phyloP scores from a whole-genome alignment of 176 grass and related monocot genomes.

The Pontederia paniculata region DNA sequence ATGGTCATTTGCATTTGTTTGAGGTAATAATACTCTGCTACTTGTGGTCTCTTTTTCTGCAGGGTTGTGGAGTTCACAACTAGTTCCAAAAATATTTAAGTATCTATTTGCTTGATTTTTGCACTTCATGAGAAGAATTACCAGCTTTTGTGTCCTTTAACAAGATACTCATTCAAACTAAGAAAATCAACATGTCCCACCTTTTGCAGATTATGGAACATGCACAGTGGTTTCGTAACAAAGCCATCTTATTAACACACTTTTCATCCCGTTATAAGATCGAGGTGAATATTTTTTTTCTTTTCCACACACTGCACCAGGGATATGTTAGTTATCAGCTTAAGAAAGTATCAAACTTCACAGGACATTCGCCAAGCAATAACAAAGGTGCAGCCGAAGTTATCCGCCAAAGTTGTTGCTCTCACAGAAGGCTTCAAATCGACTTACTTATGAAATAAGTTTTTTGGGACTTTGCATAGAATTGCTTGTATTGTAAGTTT shows the following conservation, averaged over 20 bases:
- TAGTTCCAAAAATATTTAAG: neutral
- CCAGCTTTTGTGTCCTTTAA: too few species aligned
- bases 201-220: slow-evolving; percentile 68
- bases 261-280: slow-evolving; percentile 83
- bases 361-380: slow-evolving; percentile 79
- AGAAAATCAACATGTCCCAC: neutral
- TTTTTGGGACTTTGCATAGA: neutral
- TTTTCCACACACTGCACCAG: slow-evolving; percentile 9
- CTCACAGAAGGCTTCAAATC: slow-evolving; percentile 95
- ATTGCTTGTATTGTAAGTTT: neutral
- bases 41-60: neutral
- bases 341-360: slow-evolving; percentile 19
- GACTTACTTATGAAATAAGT: slow-evolving; percentile 35
- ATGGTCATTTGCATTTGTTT: slow-evolving; percentile 82
- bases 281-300: slow-evolving; percentile 38
- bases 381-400: slow-evolving; percentile 58
- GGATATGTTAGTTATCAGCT: neutral
- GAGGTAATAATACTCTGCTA: slow-evolving; percentile 40
- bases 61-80: neutral
- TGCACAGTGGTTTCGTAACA: slow-evolving; percentile 82
- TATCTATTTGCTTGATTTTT: too few species aligned
- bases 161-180: too few species aligned
- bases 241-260: slow-evolving; percentile 71
- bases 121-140: too few species aligned
- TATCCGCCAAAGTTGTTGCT: slow-evolving; percentile 64